Percentiles rank a stretch among this genome's conserved stretches.
These are phyloP conservation scores for Elasticomyces elasticus DNA, from an alignment of 495 filamentous ascomycete genomes.

Conservation along the genomic window DNA sequence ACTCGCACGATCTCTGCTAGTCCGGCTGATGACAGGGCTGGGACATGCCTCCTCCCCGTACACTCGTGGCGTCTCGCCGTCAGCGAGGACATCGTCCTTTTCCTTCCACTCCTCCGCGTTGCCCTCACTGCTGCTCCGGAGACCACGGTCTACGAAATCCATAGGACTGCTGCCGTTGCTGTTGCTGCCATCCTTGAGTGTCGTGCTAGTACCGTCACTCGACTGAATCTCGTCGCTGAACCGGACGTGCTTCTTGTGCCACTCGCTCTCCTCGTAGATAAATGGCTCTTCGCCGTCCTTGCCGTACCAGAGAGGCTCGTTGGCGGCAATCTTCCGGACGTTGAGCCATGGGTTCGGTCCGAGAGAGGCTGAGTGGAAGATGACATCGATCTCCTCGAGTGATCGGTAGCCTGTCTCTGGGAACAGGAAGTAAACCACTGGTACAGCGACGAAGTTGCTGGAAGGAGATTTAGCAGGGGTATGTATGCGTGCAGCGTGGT, in stretches of 20 bases:
- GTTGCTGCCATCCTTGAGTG: slow-evolving; percentile 1
- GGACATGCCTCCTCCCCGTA: slow-evolving; percentile 9
- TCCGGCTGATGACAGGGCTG: slow-evolving; percentile 1
- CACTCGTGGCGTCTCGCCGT: neutral
- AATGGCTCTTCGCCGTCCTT: slow-evolving; percentile 57
- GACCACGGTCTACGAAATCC: neutral
- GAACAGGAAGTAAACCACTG: slow-evolving; percentile 64
- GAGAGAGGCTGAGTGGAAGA: slow-evolving; percentile 54
- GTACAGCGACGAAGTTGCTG: slow-evolving; percentile 61
- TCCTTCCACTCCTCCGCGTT: neutral
- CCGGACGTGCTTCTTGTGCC: slow-evolving; percentile 12
- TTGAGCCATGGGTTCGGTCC: slow-evolving; percentile 39
- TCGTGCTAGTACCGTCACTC: neutral
- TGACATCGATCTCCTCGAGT: slow-evolving; percentile 65
- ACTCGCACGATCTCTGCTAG: slow-evolving; percentile 6
- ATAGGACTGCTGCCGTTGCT: slow-evolving; percentile 7
- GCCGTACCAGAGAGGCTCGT: slow-evolving; percentile 62
- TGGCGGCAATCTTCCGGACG: slow-evolving; percentile 48
- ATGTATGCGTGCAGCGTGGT: neutral
- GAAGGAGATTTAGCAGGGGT: neutral
- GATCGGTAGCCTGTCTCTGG: slow-evolving; percentile 65
- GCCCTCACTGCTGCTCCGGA: neutral
- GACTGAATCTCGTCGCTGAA: slow-evolving; percentile 14
- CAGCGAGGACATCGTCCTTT: neutral
- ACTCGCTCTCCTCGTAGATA: slow-evolving; percentile 41